Base-by-base conservation (phyloP, 2,329 filamentous ascomycete genomes). In the Stachybotrys elegans region DNA sequence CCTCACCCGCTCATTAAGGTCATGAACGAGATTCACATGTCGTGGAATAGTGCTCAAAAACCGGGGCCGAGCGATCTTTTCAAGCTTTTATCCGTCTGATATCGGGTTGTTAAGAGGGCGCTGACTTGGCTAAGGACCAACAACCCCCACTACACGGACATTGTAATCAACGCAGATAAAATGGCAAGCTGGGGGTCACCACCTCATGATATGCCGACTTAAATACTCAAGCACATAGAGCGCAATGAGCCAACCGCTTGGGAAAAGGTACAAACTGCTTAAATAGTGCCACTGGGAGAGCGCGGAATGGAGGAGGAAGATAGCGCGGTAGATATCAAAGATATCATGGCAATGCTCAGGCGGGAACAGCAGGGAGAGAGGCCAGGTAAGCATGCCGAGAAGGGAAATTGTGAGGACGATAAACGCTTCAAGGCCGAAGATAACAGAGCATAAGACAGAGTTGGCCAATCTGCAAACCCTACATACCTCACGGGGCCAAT, bases 51-150 rank as follows among this genome's bases (percentile, higher is more conserved):
- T 16, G 8, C 31, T 8, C 14, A 17, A 13, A 35, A 35, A 16
- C 31, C 44, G 11, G 22, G 22, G 21, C 13, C 34, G 5, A 35
- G 34, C 14, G 44, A 46, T 14, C 40, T 46, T 2, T 34, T 40
- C 17, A 7, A n/a, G 4, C 44, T 46, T 42, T 36, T 46, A 14
- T 35, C 38, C 13, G 44, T 46, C 19, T 35, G 44, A 4, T 43
- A 46, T 27, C 41, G 35, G 6, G 34, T 32, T 6, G 22, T 42
- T 5, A 13, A 2, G 2, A 22, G 37, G 4, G 43, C 43, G 8
- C 21, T 44, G 6, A 35, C 14, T 4, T 44, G 37, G 43, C 37
- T 44, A 2, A 29, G 41, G 7, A 31, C 16, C 17, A 44, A 44
- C 21, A 41, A 44, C 22, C 43, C 43, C 16, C 43, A 40, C 16